A percentile compares a stretch with the other conserved stretches of the same genome.
phyloP scores from a whole-genome alignment of 2,329 filamentous ascomycete genomes.

The Chaetoscypha palmicola region DNA sequence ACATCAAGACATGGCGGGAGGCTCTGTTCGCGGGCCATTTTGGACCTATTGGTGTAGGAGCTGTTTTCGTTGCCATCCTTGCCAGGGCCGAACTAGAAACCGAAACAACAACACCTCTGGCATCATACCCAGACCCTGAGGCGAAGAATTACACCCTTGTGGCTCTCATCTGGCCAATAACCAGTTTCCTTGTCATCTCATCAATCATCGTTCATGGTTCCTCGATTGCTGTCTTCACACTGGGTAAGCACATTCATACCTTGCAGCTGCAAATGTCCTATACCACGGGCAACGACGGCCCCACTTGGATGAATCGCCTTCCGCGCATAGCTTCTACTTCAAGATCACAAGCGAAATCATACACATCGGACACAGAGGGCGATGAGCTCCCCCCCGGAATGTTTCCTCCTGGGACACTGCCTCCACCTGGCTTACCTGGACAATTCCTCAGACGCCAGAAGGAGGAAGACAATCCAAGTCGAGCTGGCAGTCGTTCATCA shows the following conservation, averaged over 20 bases:
- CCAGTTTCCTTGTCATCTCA: slow-evolving; percentile 84
- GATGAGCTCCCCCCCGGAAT: slow-evolving; percentile 60
- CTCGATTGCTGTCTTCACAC: slow-evolving; percentile 94
- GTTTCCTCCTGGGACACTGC: slow-evolving; percentile 63
- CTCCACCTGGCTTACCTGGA: slow-evolving; percentile 63
- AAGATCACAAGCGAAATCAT: slow-evolving; percentile 75
- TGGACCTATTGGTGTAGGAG: slow-evolving; percentile 92
- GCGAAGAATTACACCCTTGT: slow-evolving; percentile 62
- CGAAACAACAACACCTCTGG: slow-evolving; percentile 63
- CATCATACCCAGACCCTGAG: slow-evolving; percentile 46
- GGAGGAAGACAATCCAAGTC: slow-evolving; percentile 59
- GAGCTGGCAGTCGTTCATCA: slow-evolving; percentile 50
- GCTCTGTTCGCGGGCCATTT: slow-evolving; percentile 96
- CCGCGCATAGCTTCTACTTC: slow-evolving; percentile 62
- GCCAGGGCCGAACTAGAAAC: slow-evolving; percentile 86
- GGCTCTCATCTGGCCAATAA: slow-evolving; percentile 89
- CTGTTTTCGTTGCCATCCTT: slow-evolving; percentile 90
- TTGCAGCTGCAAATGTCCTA: slow-evolving; percentile 94
- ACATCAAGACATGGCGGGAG: slow-evolving; percentile 97
- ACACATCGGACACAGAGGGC: slow-evolving; percentile 70
- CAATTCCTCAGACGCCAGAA: slow-evolving; percentile 77
- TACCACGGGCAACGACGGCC: slow-evolving; percentile 78
- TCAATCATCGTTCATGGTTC: slow-evolving; percentile 96
- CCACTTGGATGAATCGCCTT: slow-evolving; percentile 90
- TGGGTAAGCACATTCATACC: slow-evolving; percentile 97